These are phyloP conservation scores for Kuraishia cidri DNA, from an alignment of 805 yeast genomes.

Conservation along the genomic window DNA sequence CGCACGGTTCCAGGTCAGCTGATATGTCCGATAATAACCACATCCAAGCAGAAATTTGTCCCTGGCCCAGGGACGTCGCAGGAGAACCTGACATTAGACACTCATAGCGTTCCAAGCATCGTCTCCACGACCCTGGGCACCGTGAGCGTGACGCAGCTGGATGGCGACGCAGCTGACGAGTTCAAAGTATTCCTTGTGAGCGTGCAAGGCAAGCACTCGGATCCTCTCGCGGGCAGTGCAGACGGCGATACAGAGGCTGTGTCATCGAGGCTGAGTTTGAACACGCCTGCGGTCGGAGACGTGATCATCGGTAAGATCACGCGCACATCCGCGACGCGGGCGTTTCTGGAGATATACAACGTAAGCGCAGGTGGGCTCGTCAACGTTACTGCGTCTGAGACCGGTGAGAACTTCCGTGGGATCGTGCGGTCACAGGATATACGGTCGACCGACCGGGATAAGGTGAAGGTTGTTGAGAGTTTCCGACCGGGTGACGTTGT, in stretches of 20 bases:
- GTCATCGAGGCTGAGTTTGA: too few species aligned
- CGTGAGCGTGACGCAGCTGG: conserved; percentile 24
- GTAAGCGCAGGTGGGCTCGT: not conserved
- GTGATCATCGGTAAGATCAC: too few species aligned
- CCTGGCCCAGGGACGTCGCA: conserved; percentile 62
- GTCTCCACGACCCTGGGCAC: conserved; percentile 59
- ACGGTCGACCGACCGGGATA: conserved; percentile 84
- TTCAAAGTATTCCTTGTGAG: too few species aligned
- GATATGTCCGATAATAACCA: conserved; percentile 61
- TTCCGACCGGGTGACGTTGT: conserved; percentile 91
- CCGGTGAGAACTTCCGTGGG: conserved; percentile 87
- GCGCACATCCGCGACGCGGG: too few species aligned
- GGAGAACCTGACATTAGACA: conserved; percentile 32
- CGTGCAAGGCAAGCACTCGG: too few species aligned
- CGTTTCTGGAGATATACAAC: conserved; percentile 1
- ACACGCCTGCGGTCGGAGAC: too few species aligned
- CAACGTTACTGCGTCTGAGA: too few species aligned
- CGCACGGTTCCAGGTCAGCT: conserved; percentile 77
- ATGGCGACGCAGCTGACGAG: conserved; percentile 2
- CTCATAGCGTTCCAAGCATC: conserved; percentile 32
- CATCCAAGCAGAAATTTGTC: conserved; percentile 35
- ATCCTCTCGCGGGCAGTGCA: too few species aligned
- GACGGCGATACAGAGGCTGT: too few species aligned
- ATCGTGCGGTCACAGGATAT: conserved; percentile 82
- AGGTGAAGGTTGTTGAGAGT: conserved; percentile 67